Evolutionary conservation across 345 rosid species (phyloP).

Genomic region (Lepidium aucheri): DNA sequence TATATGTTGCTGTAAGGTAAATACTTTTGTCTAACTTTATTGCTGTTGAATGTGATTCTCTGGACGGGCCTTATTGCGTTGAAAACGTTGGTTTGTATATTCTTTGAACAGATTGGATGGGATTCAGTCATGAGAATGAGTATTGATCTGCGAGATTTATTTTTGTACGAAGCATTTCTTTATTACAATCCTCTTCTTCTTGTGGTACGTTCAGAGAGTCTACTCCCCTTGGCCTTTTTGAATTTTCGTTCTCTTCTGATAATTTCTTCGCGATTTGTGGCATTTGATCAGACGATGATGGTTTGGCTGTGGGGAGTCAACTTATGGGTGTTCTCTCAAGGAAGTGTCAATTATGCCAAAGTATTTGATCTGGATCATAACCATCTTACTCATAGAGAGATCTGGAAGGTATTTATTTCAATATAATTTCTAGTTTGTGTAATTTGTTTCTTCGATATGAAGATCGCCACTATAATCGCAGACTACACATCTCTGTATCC

Average conservation of each 20-base stretch:
- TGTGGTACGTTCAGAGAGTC: slow-evolving; percentile 47
- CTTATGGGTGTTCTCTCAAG: slow-evolving; percentile 81
- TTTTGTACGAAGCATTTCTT: slow-evolving; percentile 85
- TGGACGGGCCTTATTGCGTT: background rate
- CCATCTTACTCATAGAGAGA: slow-evolving; percentile 85
- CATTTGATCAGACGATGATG: slow-evolving; percentile 58
- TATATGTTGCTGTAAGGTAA: slow-evolving; percentile 83
- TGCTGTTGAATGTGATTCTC: background rate
- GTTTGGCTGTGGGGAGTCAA: slow-evolving; percentile 98
- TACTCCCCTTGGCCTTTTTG: background rate
- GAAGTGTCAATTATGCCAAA: slow-evolving; percentile 73
- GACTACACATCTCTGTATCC: background rate
- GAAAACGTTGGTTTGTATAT: background rate
- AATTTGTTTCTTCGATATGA: background rate
- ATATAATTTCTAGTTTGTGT: background rate
- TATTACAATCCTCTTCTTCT: slow-evolving; percentile 95
- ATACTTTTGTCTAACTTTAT: background rate
- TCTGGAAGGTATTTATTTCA: slow-evolving; percentile 70
- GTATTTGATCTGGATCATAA: slow-evolving; percentile 86
- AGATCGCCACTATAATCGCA: background rate
- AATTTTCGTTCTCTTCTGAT: background rate
- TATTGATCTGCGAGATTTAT: slow-evolving; percentile 64
- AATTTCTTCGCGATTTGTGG: background rate
- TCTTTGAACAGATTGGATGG: slow-evolving; percentile 68
- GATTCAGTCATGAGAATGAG: slow-evolving; percentile 98